Conservation (phyloP, 75 land plant species). For the Chamaecyparis obtusa region DNA sequence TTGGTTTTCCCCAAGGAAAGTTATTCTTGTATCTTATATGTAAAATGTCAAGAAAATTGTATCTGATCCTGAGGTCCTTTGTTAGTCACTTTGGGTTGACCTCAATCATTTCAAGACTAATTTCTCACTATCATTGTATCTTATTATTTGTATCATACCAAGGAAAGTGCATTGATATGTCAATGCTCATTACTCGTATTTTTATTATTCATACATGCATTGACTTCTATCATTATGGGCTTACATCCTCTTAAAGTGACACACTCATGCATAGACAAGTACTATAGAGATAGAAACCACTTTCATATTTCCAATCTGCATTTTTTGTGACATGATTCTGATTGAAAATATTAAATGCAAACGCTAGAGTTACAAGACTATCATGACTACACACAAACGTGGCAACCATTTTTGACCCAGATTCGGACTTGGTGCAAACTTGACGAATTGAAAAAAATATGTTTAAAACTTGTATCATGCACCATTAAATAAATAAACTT, state of each 20-base stretch:
- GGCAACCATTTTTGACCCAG: too few species aligned
- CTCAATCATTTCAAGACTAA: background rate
- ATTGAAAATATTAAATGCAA: too few species aligned
- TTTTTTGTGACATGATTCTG: too few species aligned
- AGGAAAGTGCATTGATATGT: background rate
- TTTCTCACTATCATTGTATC: background rate
- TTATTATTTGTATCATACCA: background rate
- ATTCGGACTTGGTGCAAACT: too few species aligned
- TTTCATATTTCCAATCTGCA: too few species aligned
- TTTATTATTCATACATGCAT: background rate
- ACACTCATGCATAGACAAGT: background rate
- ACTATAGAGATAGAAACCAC: background rate
- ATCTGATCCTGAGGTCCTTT: background rate
- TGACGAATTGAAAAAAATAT: too few species aligned
- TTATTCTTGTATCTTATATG: background rate
- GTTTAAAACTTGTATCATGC: too few species aligned
- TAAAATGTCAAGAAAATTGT: background rate
- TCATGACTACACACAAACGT: too few species aligned
- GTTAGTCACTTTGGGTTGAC: background rate
- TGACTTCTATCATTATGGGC: background rate
- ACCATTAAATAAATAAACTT: too few species aligned
- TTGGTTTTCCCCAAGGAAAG: background rate
- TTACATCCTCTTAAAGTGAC: background rate
- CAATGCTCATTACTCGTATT: background rate
- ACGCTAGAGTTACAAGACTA: too few species aligned